These are phyloP conservation scores for Platismatia glauca DNA, from an alignment of 495 filamentous ascomycete genomes.

Conservation along the genomic window DNA sequence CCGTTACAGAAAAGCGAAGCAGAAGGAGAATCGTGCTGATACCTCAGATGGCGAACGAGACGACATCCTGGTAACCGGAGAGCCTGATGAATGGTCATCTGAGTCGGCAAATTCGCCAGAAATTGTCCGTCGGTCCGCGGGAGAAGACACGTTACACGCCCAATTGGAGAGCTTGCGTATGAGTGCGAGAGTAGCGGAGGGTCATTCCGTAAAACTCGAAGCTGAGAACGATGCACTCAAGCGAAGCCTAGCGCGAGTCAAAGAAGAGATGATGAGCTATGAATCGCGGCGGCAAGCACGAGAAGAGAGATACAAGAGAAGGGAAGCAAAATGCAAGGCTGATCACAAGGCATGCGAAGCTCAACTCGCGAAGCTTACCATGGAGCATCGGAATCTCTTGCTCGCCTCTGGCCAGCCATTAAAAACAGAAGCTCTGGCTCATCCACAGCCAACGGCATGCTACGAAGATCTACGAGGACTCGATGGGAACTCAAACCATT, in stretches of 20 bases:
- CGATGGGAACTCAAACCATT: conserved; percentile 25
- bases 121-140: neutral
- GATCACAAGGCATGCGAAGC: conserved; percentile 41
- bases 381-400: conserved; percentile 18
- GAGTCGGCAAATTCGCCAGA: neutral
- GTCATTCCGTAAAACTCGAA: conserved; percentile 52
- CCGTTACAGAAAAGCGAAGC: conserved; percentile 42
- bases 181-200: conserved; percentile 55
- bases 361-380: conserved; percentile 23
- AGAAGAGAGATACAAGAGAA: conserved; percentile 42
- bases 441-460: neutral
- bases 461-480: neutral
- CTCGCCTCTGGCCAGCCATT: conserved; percentile 22
- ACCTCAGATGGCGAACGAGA: conserved; percentile 34
- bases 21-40: conserved; percentile 39
- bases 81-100: neutral
- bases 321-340: conserved; percentile 39
- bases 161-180: conserved; percentile 42
- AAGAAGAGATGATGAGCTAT: conserved; percentile 45
- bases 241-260: conserved; percentile 42
- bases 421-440: conserved; percentile 30
- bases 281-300: conserved; percentile 44
- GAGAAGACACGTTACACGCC: neutral
- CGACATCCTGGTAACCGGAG: conserved; percentile 21
- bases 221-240: conserved; percentile 47